These are phyloP conservation scores for Metarhizium sp. DNA, from an alignment of 2,329 filamentous ascomycete species.

Conservation along the genomic window DNA sequence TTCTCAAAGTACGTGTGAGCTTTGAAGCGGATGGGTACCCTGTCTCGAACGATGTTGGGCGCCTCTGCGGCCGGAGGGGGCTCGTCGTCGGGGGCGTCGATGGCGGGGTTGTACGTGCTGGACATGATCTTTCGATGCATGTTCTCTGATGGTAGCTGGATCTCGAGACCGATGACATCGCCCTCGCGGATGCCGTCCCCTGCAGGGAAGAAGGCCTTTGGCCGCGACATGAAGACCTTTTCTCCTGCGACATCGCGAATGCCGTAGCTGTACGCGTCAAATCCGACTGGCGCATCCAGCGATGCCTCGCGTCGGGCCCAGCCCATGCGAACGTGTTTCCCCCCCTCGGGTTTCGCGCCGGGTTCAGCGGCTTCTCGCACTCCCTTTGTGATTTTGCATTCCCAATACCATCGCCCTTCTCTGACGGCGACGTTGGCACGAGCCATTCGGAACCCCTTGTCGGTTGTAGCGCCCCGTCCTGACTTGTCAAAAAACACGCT, in stretches of 20 bases:
- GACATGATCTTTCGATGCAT: conserved; percentile 83
- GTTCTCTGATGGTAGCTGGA: conserved; percentile 75
- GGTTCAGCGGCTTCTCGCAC: conserved; percentile 35
- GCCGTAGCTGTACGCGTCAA: conserved; percentile 89
- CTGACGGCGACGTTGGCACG: conserved; percentile 84
- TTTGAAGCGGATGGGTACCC: conserved; percentile 90
- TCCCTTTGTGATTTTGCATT: conserved; percentile 80
- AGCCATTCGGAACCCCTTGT: conserved; percentile 87
- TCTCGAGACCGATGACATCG: conserved; percentile 90
- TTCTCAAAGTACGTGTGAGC: conserved; percentile 90
- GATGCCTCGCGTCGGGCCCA: conserved; percentile 76
- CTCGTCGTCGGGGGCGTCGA: conserved; percentile 57
- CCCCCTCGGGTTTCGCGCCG: conserved; percentile 36
- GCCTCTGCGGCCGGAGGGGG: conserved; percentile 44
- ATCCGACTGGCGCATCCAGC: conserved; percentile 74
- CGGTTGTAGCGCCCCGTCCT: conserved; percentile 72
- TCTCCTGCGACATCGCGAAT: conserved; percentile 84
- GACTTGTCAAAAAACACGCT: conserved; percentile 74
- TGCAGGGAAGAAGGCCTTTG: conserved; percentile 78
- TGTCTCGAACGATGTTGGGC: conserved; percentile 83
- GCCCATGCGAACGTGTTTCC: conserved; percentile 70
- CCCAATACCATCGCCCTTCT: conserved; percentile 88
- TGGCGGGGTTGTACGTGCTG: conserved; percentile 77
- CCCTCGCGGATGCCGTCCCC: conserved; percentile 76
- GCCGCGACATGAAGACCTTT: conserved; percentile 85